Conservation (phyloP, 2,329 filamentous ascomycete species). For the Orbilia oligospora region DNA sequence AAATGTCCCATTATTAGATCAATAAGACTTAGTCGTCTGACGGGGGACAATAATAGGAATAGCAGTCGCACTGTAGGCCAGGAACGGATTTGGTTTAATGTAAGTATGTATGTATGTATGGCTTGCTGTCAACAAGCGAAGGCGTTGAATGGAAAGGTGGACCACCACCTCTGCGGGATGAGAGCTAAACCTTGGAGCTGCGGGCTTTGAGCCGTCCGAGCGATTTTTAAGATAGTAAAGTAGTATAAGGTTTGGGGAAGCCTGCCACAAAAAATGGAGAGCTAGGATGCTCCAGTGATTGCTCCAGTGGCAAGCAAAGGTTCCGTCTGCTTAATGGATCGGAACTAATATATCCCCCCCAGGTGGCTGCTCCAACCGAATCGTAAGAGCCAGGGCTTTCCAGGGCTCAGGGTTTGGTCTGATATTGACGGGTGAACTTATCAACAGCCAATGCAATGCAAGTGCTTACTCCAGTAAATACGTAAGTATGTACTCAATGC, state of each 20-base stretch:
- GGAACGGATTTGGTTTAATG: conserved; percentile 56
- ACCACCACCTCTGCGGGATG: conserved; percentile 57
- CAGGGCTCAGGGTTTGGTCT: conserved; percentile 39
- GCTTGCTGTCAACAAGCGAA: conserved; percentile 61
- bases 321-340: conserved; percentile 57
- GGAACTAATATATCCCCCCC: conserved; percentile 58
- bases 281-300: conserved; percentile 34
- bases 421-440: conserved; percentile 16
- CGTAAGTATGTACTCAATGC: too few species aligned
- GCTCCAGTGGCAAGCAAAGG: conserved; percentile 51
- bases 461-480: too few species aligned
- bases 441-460: conserved; percentile 6
- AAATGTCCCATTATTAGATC: conserved; percentile 33
- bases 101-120: conserved; percentile 23
- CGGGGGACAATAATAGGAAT: conserved; percentile 60
- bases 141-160: conserved; percentile 49
- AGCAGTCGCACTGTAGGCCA: conserved; percentile 56
- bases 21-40: conserved; percentile 59
- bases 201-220: conserved; percentile 60
- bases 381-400: conserved; percentile 37
- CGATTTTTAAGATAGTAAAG: conserved; percentile 58
- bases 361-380: conserved; percentile 51
- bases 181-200: conserved; percentile 57
- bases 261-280: conserved; percentile 52
- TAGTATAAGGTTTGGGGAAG: conserved; percentile 55